Evolutionary conservation across 1,284 basidiomycete species (phyloP), one percentile per base, ranked within the genome.

Genomic region (Cerioporus squamosus): DNA sequence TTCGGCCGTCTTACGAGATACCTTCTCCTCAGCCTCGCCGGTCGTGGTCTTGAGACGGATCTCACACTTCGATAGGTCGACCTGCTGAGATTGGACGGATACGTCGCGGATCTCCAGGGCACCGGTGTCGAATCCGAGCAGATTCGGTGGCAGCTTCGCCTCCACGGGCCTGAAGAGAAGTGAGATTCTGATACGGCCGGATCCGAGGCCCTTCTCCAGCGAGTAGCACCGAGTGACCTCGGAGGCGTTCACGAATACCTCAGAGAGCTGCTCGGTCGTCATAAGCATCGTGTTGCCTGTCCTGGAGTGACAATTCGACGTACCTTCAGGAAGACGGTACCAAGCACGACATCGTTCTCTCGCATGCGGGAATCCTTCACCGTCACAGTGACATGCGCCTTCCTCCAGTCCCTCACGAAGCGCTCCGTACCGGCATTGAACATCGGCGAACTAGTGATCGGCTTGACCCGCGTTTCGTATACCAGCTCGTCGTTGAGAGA

Each of bases 81-180:
- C 55, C 10, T 64, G 61, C 38, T 76, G 69, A 57, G 77, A 70
- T 15, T 59, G 61, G 7, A 67, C 66, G 7, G 63, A 56, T 8
- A 75, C 55, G 46, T 75, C 70, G 38, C 63, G 66, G 40, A 88
- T 68, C 63, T 83, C 81, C 42, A 89, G 77, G 2, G 85, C 86
- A 18, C 85, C 86, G 15, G 85, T 87, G 47, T 88, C 83, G 82
- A 86, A 89, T 14, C 87, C 87, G 29, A 81, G 79, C 59, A 87
- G 74, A 61, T 81, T 81, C 5, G 72, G 75, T 0, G 87, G 85
- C 2, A 89, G 77, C 53, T 82, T 77, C 14, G 83, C 77, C 64
- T 85, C 77, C 58, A 90, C 77, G 23, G 82, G 78, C 53, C 81
- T 76, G 78, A 85, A 84, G 5, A 82, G 74, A 23, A 84, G 72